phyloP scores from a whole-genome alignment of 495 filamentous ascomycete genomes.

The Cryomyces antarcticus region DNA sequence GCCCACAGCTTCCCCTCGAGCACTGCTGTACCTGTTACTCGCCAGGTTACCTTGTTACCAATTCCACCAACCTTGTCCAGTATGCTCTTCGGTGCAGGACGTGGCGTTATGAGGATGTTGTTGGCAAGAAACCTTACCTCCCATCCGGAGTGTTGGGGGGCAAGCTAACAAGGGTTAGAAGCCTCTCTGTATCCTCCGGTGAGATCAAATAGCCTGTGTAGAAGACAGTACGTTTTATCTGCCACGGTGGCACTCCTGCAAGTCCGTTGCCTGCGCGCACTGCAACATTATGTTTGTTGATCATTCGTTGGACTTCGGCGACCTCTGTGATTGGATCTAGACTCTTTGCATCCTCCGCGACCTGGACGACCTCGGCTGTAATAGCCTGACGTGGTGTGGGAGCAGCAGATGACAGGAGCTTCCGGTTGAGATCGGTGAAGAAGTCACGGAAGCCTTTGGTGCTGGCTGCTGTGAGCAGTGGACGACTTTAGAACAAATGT shows the following conservation, averaged over 20 bases:
- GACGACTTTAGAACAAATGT: constrained; percentile 1
- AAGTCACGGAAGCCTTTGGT: constrained; percentile 68
- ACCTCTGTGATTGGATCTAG: constrained; percentile 75
- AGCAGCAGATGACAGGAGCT: constrained; percentile 17
- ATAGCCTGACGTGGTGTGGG: constrained; percentile 36
- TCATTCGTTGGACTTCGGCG: constrained; percentile 68
- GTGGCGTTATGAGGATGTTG: constrained; percentile 70
- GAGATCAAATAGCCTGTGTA: constrained; percentile 88
- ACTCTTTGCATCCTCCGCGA: constrained; percentile 48
- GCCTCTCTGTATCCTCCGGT: constrained; percentile 40
- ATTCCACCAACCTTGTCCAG: constrained; percentile 70
- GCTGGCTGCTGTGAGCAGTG: constrained; percentile 3
- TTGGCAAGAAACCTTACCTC: constrained; percentile 75
- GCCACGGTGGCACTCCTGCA: constrained; percentile 22
- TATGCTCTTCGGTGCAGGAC: constrained; percentile 43
- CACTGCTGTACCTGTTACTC: constrained; percentile 52
- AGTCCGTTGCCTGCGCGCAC: constrained; percentile 23
- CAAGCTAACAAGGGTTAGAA: constrained; percentile 45
- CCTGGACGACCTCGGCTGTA: constrained; percentile 64
- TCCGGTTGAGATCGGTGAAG: constrained; percentile 49
- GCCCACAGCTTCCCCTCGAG: constrained; percentile 77
- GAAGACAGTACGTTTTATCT: constrained; percentile 71
- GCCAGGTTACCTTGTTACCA: constrained; percentile 61
- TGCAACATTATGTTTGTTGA: constrained; percentile 61
- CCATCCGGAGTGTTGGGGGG: constrained; percentile 33